Evolutionary conservation across 371 early-diverging fungal genomes (phyloP).

Genomic region (Funneliformis caledonium): DNA sequence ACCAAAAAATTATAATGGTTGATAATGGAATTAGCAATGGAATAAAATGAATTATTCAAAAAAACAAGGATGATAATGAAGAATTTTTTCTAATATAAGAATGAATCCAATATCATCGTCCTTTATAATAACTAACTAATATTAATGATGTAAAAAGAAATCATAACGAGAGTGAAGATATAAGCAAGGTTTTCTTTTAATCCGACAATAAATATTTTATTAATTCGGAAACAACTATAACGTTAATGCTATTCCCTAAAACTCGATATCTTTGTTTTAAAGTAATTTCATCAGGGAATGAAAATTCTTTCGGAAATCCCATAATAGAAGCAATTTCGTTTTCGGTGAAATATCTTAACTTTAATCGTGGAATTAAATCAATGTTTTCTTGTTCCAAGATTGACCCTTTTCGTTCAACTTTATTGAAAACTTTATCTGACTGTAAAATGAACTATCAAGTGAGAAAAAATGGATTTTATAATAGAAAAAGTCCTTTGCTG

Average conservation of each 20-base stretch:
- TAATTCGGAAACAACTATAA: slow-evolving; percentile 62
- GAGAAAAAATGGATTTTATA: not conserved
- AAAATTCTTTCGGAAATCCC: slow-evolving; percentile 73
- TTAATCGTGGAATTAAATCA: slow-evolving; percentile 3
- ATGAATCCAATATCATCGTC: not conserved
- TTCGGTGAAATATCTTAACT: slow-evolving; percentile 79
- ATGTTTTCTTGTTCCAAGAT: not conserved
- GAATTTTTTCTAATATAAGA: not conserved
- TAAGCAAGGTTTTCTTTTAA: not conserved
- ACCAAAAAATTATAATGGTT: not conserved
- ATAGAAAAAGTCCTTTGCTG: no score
- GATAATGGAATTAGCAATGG: not conserved
- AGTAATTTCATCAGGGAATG: slow-evolving; percentile 59
- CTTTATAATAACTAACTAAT: not conserved
- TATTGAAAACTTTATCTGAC: slow-evolving; percentile 32
- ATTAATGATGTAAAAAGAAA: not conserved
- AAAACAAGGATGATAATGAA: not conserved
- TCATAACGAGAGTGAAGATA: not conserved
- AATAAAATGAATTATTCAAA: no score
- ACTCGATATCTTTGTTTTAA: slow-evolving; percentile 68
- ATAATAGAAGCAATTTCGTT: slow-evolving; percentile 78
- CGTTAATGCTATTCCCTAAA: slow-evolving; percentile 73
- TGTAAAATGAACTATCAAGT: not conserved
- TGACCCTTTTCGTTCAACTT: slow-evolving; percentile 4
- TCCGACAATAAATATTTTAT: slow-evolving; percentile 57